Evolutionary conservation across 495 filamentous ascomycete species (phyloP), one percentile per base, ranked within the genome.

Genomic region (Cladorrhinum samala): DNA sequence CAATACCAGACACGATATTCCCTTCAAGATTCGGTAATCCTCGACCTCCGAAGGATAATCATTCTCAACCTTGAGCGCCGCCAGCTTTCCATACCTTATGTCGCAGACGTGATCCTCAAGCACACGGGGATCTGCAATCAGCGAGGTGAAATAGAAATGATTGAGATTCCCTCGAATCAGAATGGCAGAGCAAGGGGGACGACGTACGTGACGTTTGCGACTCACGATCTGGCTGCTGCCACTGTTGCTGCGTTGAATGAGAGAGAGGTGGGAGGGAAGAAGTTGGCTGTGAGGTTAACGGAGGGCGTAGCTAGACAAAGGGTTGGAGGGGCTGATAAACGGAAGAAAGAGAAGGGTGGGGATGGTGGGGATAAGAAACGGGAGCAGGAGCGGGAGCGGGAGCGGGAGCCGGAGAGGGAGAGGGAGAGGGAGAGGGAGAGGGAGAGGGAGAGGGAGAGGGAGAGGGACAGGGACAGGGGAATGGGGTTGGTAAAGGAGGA

Each of bases 31-130:
- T 17, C 27, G n/a, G 50, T 49, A 20, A 20, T 27, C 16, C 9
- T 46, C 16, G 55, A 58, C 13, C 40, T 53, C 46, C 50, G 56
- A 37, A 53, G 50, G 13, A 58, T 58, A 50, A 7, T 58, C 40
- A 40, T 58, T 16, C 40, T 19, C n/a, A 3, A 42, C 13, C 47
- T 58, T 11, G 30, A 46, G 2, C 27, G 46, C 1, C 44, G 46
- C 30, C 17, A 41, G 1, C 46, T 53, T 8, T 30, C 30, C 3
- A 36, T 46, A 20, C 7, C 33, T 0, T 25, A 41, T 24, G 49
- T 56, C 23, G 7, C 8, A 17, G 6, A 17, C 14, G 48, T 52
- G 3, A 3, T 56, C 14, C 24, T 11, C 17, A 5, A 36, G 23
- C 42, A 42, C 37, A 18, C 48, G 2, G 48, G 27, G 18, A 42